phyloP scores from a whole-genome alignment of 805 yeast genomes.

The Starmerella ratchasimensis region DNA sequence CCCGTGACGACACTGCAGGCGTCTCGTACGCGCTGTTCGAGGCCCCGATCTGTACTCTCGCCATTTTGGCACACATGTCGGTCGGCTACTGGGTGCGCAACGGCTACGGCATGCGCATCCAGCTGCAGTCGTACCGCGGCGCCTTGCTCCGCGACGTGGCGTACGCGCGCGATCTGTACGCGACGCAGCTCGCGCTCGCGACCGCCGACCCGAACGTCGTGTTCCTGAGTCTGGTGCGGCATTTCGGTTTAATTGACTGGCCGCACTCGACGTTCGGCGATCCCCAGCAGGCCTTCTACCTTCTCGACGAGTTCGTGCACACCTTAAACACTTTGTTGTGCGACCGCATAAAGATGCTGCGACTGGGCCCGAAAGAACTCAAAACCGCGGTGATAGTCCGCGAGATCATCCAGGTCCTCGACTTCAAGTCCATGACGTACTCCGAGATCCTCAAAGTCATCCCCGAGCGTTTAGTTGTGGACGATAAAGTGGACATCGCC shows the following conservation, averaged over 20 bases:
- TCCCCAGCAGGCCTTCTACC: constrained; percentile 35
- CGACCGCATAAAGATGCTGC: constrained; percentile 48
- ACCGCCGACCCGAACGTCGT: constrained; percentile 43
- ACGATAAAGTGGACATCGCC: constrained; percentile 56
- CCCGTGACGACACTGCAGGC: constrained; percentile 7
- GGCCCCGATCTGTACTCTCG: constrained; percentile 64
- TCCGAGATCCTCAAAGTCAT: constrained; percentile 53
- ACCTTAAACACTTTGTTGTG: constrained; percentile 53
- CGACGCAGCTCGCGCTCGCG: constrained; percentile 49
- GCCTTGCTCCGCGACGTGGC: constrained; percentile 75
- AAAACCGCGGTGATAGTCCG: constrained; percentile 39
- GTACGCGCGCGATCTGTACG: constrained; percentile 59
- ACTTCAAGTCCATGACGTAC: constrained; percentile 59
- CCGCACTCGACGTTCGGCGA: constrained; percentile 33
- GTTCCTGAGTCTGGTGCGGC: constrained; percentile 41
- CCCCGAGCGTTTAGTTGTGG: constrained; percentile 63
- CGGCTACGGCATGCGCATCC: constrained; percentile 69
- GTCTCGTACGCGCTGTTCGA: constrained; percentile 40
- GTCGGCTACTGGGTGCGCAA: constrained; percentile 91
- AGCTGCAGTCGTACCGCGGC: constrained; percentile 62
- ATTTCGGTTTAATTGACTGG: constrained; percentile 60
- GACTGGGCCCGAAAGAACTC: constrained; percentile 35
- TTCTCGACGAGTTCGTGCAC: constrained; percentile 68
- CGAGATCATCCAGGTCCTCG: constrained; percentile 73
- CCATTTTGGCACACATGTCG: constrained; percentile 67